Conservation (phyloP, 225 moss, liverwort and hornwort species). For the Pseudisothecium myosuroides region DNA sequence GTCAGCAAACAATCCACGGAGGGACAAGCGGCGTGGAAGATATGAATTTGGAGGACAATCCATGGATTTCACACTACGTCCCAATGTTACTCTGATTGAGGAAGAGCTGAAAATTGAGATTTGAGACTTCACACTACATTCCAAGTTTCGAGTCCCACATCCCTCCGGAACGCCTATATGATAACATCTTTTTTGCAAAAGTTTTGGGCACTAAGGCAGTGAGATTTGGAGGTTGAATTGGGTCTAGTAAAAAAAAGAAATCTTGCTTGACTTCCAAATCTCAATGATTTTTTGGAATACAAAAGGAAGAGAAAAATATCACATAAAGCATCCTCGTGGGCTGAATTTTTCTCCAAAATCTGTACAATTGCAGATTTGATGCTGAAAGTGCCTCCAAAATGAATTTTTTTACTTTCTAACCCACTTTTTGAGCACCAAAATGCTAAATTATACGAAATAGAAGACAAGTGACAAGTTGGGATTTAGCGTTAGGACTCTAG, state of each 20-base stretch:
- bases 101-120: too few species aligned
- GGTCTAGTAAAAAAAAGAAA: too few species aligned
- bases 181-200: background rate
- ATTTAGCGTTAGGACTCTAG: background rate
- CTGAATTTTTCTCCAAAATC: background rate
- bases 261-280: too few species aligned
- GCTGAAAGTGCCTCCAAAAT: fast-evolving
- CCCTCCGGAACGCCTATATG: too few species aligned
- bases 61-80: background rate
- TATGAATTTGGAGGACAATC: background rate
- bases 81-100: too few species aligned
- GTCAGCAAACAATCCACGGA: background rate
- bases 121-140: too few species aligned
- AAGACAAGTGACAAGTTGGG: fast-evolving
- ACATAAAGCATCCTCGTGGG: fast-evolving
- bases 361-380: too few species aligned
- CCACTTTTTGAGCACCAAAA: background rate
- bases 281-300: too few species aligned
- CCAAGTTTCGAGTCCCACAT: too few species aligned
- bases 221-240: fast-evolving
- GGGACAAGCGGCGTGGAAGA: background rate
- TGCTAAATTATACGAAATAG: fast-evolving
- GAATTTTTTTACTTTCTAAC: fast-evolving
- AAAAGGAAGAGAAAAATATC: background rate
- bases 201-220: fast-evolving